Base-by-base conservation (phyloP, 1,284 basidiomycete genomes). In the Apiotrichum domesticum region DNA sequence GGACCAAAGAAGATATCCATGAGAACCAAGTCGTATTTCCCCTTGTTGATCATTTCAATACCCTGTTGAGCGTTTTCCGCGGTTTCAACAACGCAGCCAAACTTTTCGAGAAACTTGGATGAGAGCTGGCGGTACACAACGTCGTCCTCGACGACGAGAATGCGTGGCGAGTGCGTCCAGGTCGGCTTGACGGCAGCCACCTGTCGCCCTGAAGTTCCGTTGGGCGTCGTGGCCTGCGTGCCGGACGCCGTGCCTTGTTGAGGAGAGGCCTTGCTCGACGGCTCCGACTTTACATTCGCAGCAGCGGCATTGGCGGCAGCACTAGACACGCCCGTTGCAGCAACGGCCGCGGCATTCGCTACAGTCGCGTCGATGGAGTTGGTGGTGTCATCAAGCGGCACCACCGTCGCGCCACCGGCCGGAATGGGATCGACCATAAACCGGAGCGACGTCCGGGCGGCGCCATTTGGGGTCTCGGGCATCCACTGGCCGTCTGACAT, bases 131-230 rank as follows among this genome's bases (percentile, higher is more conserved):
- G 79, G 71, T 87, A 93, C 32, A 97, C 90, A 13, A 87, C 88
- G 70, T 98, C 94, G 73, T 98, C 94, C 72, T 98, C 94, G 14
- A 98, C 94, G 4, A 98, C 82, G 53, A 98, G 77, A 52, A 97
- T 93, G 15, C 87, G 79, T 2, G 90, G 90, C 0, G 88, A 85
- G 0, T 90, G 87, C 0, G 87, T 86, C 90, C 90, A 93, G 5
- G 87, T 88, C 0, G 92, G 91, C 0, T 92, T 88, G 66, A 90
- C 88, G 2, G 85, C 69, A 11, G 34, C 33, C 29, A 58, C 59
- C 13, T 46, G 44, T 21, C 48, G 54, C 8, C 21, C 6, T 5
- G 51, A 35, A 4, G 53, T 50, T 33, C 52, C 56, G 52, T 54
- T 57, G 52, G 56, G 39, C 6, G 40, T 42, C 42, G 21, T n/a